These are phyloP conservation scores for Fusarium euwallaceae DNA, from an alignment of 2,329 filamentous ascomycete genomes.

Conservation along the genomic window DNA sequence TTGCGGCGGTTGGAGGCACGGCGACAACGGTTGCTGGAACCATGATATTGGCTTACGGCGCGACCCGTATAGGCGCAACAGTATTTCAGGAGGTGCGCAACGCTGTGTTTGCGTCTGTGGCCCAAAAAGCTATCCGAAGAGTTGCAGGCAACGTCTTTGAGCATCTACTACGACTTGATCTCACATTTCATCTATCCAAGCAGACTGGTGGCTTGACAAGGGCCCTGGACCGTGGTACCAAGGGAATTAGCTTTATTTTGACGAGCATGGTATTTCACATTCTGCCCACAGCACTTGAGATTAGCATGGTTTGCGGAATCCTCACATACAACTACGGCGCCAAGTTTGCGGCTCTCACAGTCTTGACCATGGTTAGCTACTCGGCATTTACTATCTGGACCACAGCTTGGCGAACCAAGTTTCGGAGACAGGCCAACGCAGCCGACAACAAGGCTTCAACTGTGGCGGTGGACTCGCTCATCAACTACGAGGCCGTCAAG, in stretches of 20 bases:
- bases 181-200: conserved; percentile 93
- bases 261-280: conserved; percentile 99
- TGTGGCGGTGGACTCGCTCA: conserved; percentile 94
- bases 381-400: conserved; percentile 97
- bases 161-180: conserved; percentile 87
- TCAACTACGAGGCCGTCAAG: conserved; percentile 99
- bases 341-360: conserved; percentile 92
- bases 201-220: conserved; percentile 95
- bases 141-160: conserved; percentile 95
- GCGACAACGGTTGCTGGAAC: conserved; percentile 90
- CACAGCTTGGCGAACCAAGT: conserved; percentile 97
- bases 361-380: conserved; percentile 91
- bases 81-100: conserved; percentile 95
- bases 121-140: conserved; percentile 93
- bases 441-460: conserved; percentile 97
- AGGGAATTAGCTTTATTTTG: conserved; percentile 96
- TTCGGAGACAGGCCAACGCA: conserved; percentile 93
- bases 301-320: conserved; percentile 95
- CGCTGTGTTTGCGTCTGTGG: conserved; percentile 95
- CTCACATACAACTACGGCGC: conserved; percentile 95
- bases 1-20: conserved; percentile 87
- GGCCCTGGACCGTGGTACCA: conserved; percentile 96
- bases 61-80: conserved; percentile 87
- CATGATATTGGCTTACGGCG: conserved; percentile 94
- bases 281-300: conserved; percentile 92